phyloP scores from a whole-genome alignment of 2,329 filamentous ascomycete species.

The Venturia nashicola region DNA sequence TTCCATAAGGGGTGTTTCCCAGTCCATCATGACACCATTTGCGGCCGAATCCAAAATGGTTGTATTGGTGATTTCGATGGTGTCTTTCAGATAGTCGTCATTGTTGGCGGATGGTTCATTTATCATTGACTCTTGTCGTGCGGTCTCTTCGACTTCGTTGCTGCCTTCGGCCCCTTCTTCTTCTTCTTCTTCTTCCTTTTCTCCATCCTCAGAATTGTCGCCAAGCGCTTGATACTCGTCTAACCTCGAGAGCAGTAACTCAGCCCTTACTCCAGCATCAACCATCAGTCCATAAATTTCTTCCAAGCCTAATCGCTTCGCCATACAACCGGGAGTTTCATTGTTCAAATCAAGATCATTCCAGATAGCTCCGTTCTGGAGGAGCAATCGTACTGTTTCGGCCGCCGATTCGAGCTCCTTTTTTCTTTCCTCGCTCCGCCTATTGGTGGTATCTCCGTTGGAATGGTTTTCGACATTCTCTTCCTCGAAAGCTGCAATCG shows the following conservation, averaged over 20 bases:
- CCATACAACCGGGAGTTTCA: constrained; percentile 87
- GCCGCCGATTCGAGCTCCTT: constrained; percentile 43
- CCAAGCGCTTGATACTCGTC: constrained; percentile 68
- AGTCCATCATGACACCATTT: constrained; percentile 43
- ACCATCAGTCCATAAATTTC: constrained; percentile 73
- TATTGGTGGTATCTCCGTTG: constrained; percentile 19
- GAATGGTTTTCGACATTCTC: constrained; percentile 22
- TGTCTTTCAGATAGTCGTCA: constrained; percentile 35
- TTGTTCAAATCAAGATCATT: constrained; percentile 80
- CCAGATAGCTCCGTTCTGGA: constrained; percentile 89
- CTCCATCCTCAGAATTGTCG: constrained; percentile 40
- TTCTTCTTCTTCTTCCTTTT: constrained; percentile 34
- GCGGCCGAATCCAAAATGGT: constrained; percentile 34
- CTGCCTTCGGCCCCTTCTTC: constrained; percentile 13
- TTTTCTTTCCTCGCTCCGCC: constrained; percentile 19
- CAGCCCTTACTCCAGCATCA: constrained; percentile 80
- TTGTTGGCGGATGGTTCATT: constrained; percentile 20
- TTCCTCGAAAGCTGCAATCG: constrained; percentile 53
- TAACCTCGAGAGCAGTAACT: constrained; percentile 71
- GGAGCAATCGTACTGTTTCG: constrained; percentile 60
- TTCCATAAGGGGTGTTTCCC: constrained; percentile 38
- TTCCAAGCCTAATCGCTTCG: constrained; percentile 52
- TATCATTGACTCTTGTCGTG: constrained; percentile 18
- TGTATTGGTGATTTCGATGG: constrained; percentile 34
- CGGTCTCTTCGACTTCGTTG: constrained; percentile 15